Conservation (phyloP, 805 yeast genomes). For the Candida easanensis region DNA sequence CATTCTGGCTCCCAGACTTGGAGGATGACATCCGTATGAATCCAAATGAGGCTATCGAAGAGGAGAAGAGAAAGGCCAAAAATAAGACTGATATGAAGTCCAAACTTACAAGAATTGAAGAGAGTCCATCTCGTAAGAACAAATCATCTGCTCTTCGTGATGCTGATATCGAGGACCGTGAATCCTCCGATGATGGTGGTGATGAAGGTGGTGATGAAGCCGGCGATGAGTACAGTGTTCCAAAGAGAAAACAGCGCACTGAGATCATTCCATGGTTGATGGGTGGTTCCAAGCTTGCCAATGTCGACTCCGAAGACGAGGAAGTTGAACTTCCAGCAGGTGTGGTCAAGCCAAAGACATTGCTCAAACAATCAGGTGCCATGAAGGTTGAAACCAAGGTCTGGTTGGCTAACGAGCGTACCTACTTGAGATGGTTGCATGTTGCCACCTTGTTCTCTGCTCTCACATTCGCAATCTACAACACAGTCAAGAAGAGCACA, state of each 20-base stretch:
- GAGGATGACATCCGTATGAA: constrained; percentile 74
- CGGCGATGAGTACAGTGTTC: constrained; percentile 15
- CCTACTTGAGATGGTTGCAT: constrained; percentile 93
- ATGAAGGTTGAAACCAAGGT: constrained; percentile 95
- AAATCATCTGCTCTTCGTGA: constrained; percentile 22
- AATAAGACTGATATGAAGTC: constrained; percentile 37
- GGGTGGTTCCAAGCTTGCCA: constrained; percentile 45
- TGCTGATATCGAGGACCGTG: constrained; percentile 54
- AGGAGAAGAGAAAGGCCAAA: constrained; percentile 52
- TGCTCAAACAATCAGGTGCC: constrained; percentile 87
- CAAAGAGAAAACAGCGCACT: constrained; percentile 23
- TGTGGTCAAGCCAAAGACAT: constrained; percentile 73
- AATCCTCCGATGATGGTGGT: constrained; percentile 42
- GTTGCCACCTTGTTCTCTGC: constrained; percentile 83
- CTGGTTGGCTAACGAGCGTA: constrained; percentile 97
- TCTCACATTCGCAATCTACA: constrained; percentile 79
- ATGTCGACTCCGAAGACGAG: constrained; percentile 81
- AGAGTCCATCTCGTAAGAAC: constrained; percentile 2
- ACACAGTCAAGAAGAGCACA: constrained; percentile 66
- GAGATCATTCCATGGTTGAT: constrained; percentile 35
- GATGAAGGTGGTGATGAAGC: constrained; percentile 41
- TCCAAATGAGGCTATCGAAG: constrained; percentile 76
- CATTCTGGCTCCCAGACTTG: constrained; percentile 92
- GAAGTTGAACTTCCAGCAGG: constrained; percentile 88
- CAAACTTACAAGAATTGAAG: constrained; percentile 33